Evolutionary conservation across 2,329 filamentous ascomycete genomes (phyloP), one percentile per base, ranked within the genome.

Genomic region (Ciborinia camelliae): DNA sequence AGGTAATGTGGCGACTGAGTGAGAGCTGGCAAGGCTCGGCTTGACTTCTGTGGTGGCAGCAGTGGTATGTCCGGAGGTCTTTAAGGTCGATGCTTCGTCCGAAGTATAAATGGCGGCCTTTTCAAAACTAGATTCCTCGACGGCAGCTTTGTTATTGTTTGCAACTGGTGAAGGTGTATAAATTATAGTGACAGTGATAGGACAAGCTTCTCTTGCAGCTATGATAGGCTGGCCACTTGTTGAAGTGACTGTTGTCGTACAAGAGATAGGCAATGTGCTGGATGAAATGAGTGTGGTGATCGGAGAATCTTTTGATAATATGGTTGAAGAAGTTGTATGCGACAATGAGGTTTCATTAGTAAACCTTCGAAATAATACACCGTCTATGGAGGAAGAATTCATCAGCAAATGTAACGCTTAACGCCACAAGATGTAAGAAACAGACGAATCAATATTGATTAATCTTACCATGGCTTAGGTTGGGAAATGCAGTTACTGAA

Each of bases 241-340:
- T 26, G 55, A 67, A 9, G 53, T 65, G 37, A 66, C 50, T 20
- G 64, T 67, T 61, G 59, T 60, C 26, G 59, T 67, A 63, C 66
- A 67, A 64, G 55, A 61, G n/a, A 35, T 30, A 32, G 47, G 28
- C 8, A 43, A 60, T 39, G 39, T 52, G 39, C 48, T 47, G 20
- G 26, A 50, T 51, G 43, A 48, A 55, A 64, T 48, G 52, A 63
- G 47, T 52, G 52, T 57, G 60, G 37, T 52, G 47, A 39, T 59
- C 37, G 60, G 35, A 64, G 62, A 51, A 20, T 48, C 53, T 64
- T 59, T 64, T 41, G 64, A 62, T 57, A 14, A 50, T 64, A 32
- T 61, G 55, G 23, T 45, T 30, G 62, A 41, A 35, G 23, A 39
- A 32, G 37, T 50, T 64, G 50, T n/a, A 60, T 64, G 51, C 39